phyloP scores from a whole-genome alignment of 1,284 basidiomycete species.

The Moniliella sp. region DNA sequence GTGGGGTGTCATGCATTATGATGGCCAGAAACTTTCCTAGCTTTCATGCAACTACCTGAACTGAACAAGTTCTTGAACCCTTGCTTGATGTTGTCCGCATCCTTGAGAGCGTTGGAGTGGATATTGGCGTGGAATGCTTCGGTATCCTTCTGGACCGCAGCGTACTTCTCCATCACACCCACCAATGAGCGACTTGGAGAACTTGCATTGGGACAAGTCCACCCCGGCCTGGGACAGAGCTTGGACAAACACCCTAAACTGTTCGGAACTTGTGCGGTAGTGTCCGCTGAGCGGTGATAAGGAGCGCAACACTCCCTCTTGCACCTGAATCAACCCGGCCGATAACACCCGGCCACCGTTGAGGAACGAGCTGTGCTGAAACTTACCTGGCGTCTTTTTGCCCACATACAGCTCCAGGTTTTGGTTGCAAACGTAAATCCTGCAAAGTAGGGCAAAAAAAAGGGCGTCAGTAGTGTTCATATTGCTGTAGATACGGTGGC shows the following conservation, averaged over 20 bases:
- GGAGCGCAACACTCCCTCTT: slow-evolving; percentile 12
- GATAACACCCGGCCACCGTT: slow-evolving; percentile 14
- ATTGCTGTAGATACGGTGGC: too few relatives aligned
- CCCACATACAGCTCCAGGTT: slow-evolving; percentile 21
- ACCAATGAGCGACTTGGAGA: too few relatives aligned
- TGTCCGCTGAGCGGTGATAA: slow-evolving; percentile 17
- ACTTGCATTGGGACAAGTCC: too few relatives aligned
- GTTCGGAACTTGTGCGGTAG: slow-evolving; percentile 14
- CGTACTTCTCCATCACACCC: too few relatives aligned
- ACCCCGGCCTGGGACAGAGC: slow-evolving; percentile 12
- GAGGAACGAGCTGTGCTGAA: slow-evolving; percentile 22
- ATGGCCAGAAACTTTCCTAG: too few relatives aligned
- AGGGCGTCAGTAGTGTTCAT: slow-evolving; percentile 1
- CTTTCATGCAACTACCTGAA: too few relatives aligned
- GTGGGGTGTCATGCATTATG: too few relatives aligned
- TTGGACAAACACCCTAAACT: slow-evolving; percentile 19
- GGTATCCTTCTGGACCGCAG: too few relatives aligned
- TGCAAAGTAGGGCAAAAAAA: slow-evolving; percentile 12
- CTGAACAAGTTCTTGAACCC: too few relatives aligned
- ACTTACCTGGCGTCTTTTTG: slow-evolving; percentile 21
- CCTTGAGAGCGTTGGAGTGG: too few relatives aligned
- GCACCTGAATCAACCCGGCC: slow-evolving; percentile 14
- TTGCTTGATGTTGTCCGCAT: too few relatives aligned
- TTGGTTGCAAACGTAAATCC: slow-evolving; percentile 23
- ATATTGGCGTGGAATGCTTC: too few relatives aligned